A percentile compares a stretch with the other conserved stretches of the same genome.
These are phyloP conservation scores for Penicillium decumbens DNA, from an alignment of 2,329 filamentous ascomycete genomes.

Conservation along the genomic window DNA sequence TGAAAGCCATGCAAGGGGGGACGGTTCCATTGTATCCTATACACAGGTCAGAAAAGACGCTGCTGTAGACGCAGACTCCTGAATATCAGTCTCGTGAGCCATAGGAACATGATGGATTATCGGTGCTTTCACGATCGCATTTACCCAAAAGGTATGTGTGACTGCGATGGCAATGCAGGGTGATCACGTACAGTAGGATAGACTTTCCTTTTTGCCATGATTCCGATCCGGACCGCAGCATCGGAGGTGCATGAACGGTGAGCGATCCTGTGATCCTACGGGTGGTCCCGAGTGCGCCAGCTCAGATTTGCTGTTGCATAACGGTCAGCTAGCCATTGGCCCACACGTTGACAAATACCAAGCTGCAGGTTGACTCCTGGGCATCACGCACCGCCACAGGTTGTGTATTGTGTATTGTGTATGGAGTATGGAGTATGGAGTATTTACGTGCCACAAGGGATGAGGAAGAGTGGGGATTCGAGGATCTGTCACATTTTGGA, in stretches of 20 bases:
- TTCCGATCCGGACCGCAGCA: constrained; percentile 20
- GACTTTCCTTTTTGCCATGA: constrained; percentile 1
- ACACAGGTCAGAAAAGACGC: constrained; percentile 12
- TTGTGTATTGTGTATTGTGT: neutral
- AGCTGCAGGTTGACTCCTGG: constrained; percentile 4
- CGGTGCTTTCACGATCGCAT: neutral
- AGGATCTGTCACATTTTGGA: constrained; percentile 18
- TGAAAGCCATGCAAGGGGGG: constrained; percentile 18
- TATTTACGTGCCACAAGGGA: constrained; percentile 14
- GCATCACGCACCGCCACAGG: constrained; percentile 23
- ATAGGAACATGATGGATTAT: neutral
- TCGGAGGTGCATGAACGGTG: constrained; percentile 11
- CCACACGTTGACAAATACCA: constrained; percentile 12
- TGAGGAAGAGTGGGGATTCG: neutral
- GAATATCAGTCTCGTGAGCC: constrained; percentile 2
- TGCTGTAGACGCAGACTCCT: constrained; percentile 6
- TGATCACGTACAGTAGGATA: constrained; percentile 17
- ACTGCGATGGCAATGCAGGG: constrained; percentile 16
- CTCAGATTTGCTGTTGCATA: constrained; percentile 2
- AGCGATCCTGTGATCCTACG: constrained; percentile 6
- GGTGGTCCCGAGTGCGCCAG: constrained; percentile 8
- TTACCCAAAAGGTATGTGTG: constrained; percentile 7
- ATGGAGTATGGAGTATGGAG: constrained; percentile 6
- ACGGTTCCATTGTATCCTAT: constrained; percentile 4
- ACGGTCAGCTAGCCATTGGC: neutral